phyloP scores from a whole-genome alignment of 345 rosid species.

The Sisymbrium altissimum region DNA sequence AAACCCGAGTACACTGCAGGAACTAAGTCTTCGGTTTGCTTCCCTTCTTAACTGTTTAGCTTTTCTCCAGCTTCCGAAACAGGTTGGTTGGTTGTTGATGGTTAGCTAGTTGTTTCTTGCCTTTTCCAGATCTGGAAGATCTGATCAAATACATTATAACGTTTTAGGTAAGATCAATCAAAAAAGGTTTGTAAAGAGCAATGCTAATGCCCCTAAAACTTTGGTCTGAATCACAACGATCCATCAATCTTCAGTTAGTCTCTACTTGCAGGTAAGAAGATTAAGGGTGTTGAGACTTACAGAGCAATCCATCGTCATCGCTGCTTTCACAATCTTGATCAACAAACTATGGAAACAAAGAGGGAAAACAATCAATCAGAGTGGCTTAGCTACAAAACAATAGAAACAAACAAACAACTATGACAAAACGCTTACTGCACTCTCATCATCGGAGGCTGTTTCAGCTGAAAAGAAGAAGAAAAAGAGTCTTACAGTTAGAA shows the following conservation, averaged over 20 bases:
- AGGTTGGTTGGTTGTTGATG: slow-evolving; percentile 19
- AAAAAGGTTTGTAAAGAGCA: too few species aligned
- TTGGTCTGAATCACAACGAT: not conserved
- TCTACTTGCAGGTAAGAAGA: not conserved
- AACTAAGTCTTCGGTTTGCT: not conserved
- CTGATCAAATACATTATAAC: slow-evolving; percentile 37
- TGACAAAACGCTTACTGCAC: slow-evolving; percentile 45
- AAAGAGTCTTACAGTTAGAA: not conserved
- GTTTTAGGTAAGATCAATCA: not conserved
- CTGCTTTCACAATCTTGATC: slow-evolving; percentile 64
- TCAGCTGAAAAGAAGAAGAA: slow-evolving; percentile 50
- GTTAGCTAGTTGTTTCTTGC: slow-evolving; percentile 47
- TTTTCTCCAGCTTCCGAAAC: slow-evolving; percentile 10
- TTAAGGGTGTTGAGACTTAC: slow-evolving; percentile 50
- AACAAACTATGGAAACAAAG: slow-evolving; percentile 46
- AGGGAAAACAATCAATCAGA: not conserved
- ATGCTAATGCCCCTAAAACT: not conserved
- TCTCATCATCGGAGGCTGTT: slow-evolving; percentile 56
- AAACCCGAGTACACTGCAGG: slow-evolving; percentile 1
- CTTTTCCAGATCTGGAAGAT: slow-evolving; percentile 97
- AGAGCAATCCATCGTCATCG: slow-evolving; percentile 91
- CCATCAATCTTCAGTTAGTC: not conserved
- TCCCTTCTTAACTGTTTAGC: not conserved
- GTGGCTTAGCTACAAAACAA: not conserved
- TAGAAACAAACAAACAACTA: not conserved